phyloP scores from a whole-genome alignment of 2,329 filamentous ascomycete species.

The Diaporthe citrichinensis region DNA sequence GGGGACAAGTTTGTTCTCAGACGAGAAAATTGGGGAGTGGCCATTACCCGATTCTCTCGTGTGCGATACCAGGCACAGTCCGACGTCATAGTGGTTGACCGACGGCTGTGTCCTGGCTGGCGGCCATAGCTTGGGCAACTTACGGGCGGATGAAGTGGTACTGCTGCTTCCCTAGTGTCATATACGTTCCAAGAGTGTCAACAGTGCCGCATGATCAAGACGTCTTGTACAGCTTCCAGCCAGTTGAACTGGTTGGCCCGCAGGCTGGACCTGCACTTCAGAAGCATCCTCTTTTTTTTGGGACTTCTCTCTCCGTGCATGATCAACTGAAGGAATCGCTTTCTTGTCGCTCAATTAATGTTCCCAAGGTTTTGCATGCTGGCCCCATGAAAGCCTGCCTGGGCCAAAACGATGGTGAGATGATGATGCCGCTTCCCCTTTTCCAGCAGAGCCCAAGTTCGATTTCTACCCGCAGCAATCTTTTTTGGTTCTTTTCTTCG shows the following conservation, averaged over 20 bases:
- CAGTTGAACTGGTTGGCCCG: constrained; percentile 13
- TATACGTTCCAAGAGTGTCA: background rate
- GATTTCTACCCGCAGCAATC: background rate
- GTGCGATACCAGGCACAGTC: constrained; percentile 26
- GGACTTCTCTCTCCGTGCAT: too few species aligned
- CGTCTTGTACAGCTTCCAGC: constrained; percentile 18
- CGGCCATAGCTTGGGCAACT: background rate
- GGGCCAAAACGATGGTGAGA: background rate
- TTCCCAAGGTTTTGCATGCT: background rate
- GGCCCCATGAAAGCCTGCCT: too few species aligned
- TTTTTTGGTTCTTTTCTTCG: background rate
- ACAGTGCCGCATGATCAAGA: constrained; percentile 23
- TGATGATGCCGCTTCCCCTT: background rate
- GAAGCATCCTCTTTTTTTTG: background rate
- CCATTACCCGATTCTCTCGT: constrained; percentile 29
- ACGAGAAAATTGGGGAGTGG: constrained; percentile 30
- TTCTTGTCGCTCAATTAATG: background rate
- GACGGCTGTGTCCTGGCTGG: constrained; percentile 6
- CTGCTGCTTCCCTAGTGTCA: background rate
- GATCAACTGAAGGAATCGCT: too few species aligned
- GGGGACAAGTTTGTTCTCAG: constrained; percentile 31
- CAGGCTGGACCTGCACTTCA: constrained; percentile 24
- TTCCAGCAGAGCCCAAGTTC: background rate
- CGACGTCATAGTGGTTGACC: constrained; percentile 34
- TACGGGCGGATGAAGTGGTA: background rate